Conservation (phyloP, 768 basidiomycete species). For the Suillus luteus region DNA sequence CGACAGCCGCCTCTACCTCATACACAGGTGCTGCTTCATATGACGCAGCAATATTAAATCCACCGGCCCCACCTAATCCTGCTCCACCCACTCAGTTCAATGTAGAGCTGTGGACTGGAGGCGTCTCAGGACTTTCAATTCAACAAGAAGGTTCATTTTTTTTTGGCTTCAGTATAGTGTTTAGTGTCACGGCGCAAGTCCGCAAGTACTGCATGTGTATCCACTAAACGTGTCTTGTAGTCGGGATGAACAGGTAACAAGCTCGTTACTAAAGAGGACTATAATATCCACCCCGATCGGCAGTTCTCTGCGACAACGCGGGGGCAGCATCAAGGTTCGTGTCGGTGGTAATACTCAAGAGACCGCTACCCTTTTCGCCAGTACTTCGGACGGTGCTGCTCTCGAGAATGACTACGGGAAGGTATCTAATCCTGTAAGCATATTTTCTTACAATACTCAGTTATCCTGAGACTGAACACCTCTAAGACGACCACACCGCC, state of each 20-base stretch:
- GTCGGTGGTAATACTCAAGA: slow-evolving; percentile 86
- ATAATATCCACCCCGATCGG: not conserved
- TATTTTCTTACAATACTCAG: not conserved
- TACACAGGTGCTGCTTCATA: slow-evolving; percentile 54
- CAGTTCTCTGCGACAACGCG: slow-evolving; percentile 61
- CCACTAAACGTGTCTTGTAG: slow-evolving; percentile 8
- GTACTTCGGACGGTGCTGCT: slow-evolving; percentile 47
- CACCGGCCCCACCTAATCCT: slow-evolving; percentile 53
- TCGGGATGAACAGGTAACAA: slow-evolving; percentile 25
- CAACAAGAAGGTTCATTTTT: slow-evolving; percentile 62
- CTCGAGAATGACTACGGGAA: slow-evolving; percentile 49
- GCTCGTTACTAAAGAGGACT: too few relatives aligned
- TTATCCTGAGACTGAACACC: not conserved
- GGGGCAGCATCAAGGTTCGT: slow-evolving; percentile 61
- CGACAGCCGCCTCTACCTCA: slow-evolving; percentile 38
- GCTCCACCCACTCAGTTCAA: slow-evolving; percentile 45
- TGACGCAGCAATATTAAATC: slow-evolving; percentile 48
- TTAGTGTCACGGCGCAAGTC: slow-evolving; percentile 69
- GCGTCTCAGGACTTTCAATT: slow-evolving; percentile 40
- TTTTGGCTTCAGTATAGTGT: slow-evolving; percentile 75
- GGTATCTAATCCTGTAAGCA: slow-evolving; percentile 43
- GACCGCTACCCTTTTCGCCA: slow-evolving; percentile 49
- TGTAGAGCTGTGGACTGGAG: slow-evolving; percentile 40
- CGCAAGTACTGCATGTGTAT: slow-evolving; percentile 41
- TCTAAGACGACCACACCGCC: slow-evolving; percentile 65